Evolutionary conservation across 768 basidiomycete species (phyloP).

Genomic region (Gymnopilus dilepis): DNA sequence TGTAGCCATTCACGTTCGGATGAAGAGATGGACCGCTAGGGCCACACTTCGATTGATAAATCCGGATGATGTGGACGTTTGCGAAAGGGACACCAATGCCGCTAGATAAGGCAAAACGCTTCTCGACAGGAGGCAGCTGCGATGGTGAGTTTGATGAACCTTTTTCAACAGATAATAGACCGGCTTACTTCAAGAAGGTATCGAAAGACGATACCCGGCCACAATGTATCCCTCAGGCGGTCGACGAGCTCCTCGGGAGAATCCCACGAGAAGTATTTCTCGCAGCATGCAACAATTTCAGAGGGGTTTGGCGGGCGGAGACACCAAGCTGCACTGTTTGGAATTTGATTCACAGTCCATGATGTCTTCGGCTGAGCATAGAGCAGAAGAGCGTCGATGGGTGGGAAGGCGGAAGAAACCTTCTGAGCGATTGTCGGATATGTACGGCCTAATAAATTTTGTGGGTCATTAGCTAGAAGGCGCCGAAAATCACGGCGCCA

Average conservation of each 20-base stretch:
- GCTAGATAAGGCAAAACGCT: not conserved
- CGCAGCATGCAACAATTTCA: not conserved
- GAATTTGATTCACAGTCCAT: not conserved
- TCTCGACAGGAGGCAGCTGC: not conserved
- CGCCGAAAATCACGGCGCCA: not conserved
- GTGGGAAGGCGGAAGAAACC: not conserved
- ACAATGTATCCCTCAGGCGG: constrained; percentile 5
- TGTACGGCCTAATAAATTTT: not conserved
- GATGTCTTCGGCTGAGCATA: not conserved
- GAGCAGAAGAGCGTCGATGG: not conserved
- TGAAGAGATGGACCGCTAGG: not conserved
- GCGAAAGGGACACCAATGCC: not conserved
- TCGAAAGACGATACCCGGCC: constrained; percentile 17
- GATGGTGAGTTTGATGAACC: no score
- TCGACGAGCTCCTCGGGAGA: not conserved
- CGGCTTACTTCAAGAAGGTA: constrained; percentile 12
- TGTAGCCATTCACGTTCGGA: constrained; percentile 5
- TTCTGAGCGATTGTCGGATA: not conserved
- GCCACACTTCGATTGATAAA: constrained; percentile 1
- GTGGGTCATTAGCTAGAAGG: not conserved
- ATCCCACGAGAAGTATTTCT: not conserved
- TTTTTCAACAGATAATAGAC: no score
- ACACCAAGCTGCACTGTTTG: not conserved
- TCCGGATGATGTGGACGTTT: not conserved
- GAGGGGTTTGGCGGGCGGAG: not conserved